phyloP scores from a whole-genome alignment of 164 flowering plant genomes.

The Nymphaea colorata region DNA sequence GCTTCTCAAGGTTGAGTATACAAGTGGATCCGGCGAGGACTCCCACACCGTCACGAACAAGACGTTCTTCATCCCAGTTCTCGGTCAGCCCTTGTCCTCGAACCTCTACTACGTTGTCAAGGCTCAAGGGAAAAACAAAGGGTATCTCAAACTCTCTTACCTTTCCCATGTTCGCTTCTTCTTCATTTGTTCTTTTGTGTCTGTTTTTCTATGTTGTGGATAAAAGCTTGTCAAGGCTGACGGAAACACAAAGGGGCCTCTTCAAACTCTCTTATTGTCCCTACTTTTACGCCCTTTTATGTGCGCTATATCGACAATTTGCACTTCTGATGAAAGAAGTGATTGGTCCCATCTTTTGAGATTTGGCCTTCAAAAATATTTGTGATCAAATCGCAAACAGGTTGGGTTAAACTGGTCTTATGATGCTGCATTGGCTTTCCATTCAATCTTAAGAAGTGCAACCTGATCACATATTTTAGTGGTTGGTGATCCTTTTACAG shows the following conservation, averaged over 20 bases:
- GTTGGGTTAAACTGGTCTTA: too few relatives aligned
- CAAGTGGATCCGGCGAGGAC: not conserved
- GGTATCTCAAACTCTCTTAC: conserved; percentile 19
- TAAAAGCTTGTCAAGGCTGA: not conserved
- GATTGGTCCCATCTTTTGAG: too few relatives aligned
- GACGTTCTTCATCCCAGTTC: conserved; percentile 37
- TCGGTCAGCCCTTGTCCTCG: conserved; percentile 40
- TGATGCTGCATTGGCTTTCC: too few relatives aligned
- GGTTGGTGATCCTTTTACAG: too few relatives aligned
- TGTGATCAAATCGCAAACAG: too few relatives aligned
- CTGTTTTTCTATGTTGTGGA: not conserved
- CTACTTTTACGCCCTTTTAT: not conserved
- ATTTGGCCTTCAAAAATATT: too few relatives aligned
- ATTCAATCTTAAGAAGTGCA: too few relatives aligned
- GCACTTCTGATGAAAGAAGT: too few relatives aligned
- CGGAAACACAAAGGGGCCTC: not conserved
- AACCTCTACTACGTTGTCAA: conserved; percentile 39
- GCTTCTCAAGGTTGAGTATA: conserved; percentile 9
- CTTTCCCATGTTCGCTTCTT: not conserved
- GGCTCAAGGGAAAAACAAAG: conserved; percentile 30
- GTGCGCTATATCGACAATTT: not conserved
- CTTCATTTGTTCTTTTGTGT: not conserved
- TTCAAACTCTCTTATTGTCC: too few relatives aligned
- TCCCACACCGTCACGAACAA: not conserved
- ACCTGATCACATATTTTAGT: too few relatives aligned